Evolutionary conservation across 2,329 filamentous ascomycete genomes (phyloP), one percentile per base, ranked within the genome.

Genomic region (Fusarium chlamydosporum): DNA sequence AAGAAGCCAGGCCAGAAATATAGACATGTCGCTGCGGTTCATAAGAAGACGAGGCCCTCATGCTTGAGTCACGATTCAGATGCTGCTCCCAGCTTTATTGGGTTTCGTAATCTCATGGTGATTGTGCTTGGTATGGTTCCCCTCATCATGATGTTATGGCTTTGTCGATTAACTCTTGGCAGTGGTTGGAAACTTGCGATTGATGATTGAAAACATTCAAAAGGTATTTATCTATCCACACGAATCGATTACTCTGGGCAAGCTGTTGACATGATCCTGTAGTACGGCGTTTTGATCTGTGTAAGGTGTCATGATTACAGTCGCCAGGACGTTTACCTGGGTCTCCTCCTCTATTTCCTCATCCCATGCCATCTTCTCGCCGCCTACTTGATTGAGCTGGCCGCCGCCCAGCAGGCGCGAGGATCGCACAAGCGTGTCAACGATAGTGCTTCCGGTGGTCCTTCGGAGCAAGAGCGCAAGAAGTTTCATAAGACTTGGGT

Each of bases 151-250:
- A 61, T 54, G 60, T 55, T 52, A 57, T 43, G 37, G 54, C 40
- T 55, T 50, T 27, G 29, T 38, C 57, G 65, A 59, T 57, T 74
- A 55, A 73, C 71, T 59, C 59, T 62, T 51, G 42, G 38, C 64
- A 94, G 93, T 98, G 75, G 93, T 95, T 50, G 96, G 94, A 74
- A 99, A 99, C 77, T 81, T 99, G 52, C 90, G 96, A 68, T 85
- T 99, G 75, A 93, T 98, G 82, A 94, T 99, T 76, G 96, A 98
- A 80, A 99, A 99, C 77, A 93, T 95, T 72, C 92, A 95, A 83
- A 97, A 97, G 86, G 92, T 93, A 77, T 65, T 26, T 4, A n/a
- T 27, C 16, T 13, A 13, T 11, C 15, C 18, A n/a, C 10, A 3
- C 7, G 13, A 9, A 12, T 33, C 33, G 38, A 40, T 55, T 38